phyloP scores from a whole-genome alignment of 805 yeast genomes.

The Starmerella powellii region DNA sequence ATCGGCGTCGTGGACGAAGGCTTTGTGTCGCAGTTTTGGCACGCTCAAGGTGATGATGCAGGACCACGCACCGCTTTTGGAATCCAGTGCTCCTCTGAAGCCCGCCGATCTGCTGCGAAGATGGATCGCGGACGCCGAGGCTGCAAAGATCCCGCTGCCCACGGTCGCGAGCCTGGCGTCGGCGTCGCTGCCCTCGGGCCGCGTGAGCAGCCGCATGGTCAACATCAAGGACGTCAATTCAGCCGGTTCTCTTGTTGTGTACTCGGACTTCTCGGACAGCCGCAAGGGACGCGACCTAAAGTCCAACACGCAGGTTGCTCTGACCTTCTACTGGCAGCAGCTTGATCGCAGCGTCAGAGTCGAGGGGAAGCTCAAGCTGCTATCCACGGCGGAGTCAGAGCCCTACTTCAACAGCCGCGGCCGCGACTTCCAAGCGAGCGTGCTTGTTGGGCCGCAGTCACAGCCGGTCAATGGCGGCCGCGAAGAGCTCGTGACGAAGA shows the following conservation, averaged over 20 bases:
- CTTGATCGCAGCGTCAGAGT: slow-evolving; percentile 85
- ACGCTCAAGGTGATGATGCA: no score
- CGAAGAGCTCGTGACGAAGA: slow-evolving; percentile 46
- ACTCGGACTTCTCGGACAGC: slow-evolving; percentile 80
- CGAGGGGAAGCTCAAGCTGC: slow-evolving; percentile 69
- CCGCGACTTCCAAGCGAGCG: slow-evolving; percentile 83
- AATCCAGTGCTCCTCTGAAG: neutral
- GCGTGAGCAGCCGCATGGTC: slow-evolving; percentile 73
- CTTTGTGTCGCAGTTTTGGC: no score
- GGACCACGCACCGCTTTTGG: neutral
- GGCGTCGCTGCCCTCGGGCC: slow-evolving; percentile 72
- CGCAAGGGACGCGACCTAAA: slow-evolving; percentile 61
- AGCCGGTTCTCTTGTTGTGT: slow-evolving; percentile 61
- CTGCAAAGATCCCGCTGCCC: slow-evolving; percentile 48
- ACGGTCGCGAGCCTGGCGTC: slow-evolving; percentile 79
- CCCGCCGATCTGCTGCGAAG: slow-evolving; percentile 48
- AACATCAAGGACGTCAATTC: slow-evolving; percentile 77
- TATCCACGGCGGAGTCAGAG: slow-evolving; percentile 56
- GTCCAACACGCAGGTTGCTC: slow-evolving; percentile 64
- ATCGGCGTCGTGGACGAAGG: no score
- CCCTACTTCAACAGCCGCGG: slow-evolving; percentile 78
- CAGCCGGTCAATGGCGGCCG: slow-evolving; percentile 42
- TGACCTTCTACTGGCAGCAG: slow-evolving; percentile 84
- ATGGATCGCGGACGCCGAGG: slow-evolving; percentile 74
- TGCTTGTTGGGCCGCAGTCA: slow-evolving; percentile 90